Evolutionary conservation across 139 green algal species (phyloP).

Genomic region (Chlorella vulgaris): DNA sequence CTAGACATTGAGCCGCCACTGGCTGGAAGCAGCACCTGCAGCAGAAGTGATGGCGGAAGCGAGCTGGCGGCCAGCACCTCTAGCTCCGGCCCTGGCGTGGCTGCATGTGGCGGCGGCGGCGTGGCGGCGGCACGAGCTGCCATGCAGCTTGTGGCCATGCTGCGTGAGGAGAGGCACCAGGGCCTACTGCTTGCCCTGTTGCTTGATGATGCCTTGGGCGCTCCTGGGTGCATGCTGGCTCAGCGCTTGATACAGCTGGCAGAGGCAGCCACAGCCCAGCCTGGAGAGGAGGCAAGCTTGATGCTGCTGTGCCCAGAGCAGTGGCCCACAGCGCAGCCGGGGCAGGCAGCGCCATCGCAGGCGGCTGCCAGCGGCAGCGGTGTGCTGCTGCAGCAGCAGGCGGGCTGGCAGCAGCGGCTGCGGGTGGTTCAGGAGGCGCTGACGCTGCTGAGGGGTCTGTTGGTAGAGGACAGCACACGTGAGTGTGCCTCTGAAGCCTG

Average conservation of each 20-base stretch:
- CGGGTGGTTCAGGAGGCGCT: constrained; percentile 42
- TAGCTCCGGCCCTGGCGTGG: not conserved
- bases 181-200: constrained; percentile 6
- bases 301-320: constrained; percentile 14
- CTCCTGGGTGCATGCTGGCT: constrained; percentile 7
- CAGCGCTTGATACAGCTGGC: constrained; percentile 31
- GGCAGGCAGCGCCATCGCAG: not conserved
- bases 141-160: constrained; percentile 13
- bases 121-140: constrained; percentile 1
- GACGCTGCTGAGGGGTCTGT: constrained; percentile 41
- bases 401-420: constrained; percentile 35
- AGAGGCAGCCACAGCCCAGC: not conserved
- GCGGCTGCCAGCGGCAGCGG: not conserved
- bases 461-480: constrained; percentile 12
- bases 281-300: not conserved
- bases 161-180: constrained; percentile 8
- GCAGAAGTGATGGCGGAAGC: too few species aligned
- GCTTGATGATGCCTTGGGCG: constrained; percentile 5
- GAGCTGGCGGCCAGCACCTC: not conserved
- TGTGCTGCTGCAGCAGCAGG: constrained; percentile 29
- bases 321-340: constrained; percentile 4
- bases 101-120: not conserved
- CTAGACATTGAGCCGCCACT: not conserved
- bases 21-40: not conserved
- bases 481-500: not conserved